Evolutionary conservation across 805 yeast species (phyloP), one percentile per base, ranked within the genome.

Genomic region (Candida sphagnicola): DNA sequence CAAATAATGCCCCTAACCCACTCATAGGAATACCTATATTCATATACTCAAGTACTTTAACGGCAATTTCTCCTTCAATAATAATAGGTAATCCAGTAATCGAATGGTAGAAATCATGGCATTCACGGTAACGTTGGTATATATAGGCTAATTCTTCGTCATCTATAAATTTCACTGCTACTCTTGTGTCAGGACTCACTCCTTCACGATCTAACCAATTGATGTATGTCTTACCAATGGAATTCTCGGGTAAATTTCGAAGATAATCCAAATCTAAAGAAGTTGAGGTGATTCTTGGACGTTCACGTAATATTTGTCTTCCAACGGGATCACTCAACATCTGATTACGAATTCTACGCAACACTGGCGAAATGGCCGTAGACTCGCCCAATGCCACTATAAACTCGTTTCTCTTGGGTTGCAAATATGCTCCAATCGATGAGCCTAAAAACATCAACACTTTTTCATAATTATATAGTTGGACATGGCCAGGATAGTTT

Each of bases 61-160:
- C 83, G 0, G 96, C 88, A 38, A 93, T 82, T 56, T 93, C 99
- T n/a, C 99, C 99, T 55, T 93, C 98, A 47, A 93, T 77, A 31
- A 85, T 82, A 34, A 90, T 85, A 0, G 98, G 98, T 36, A 87
- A 70, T 12, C 95, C 91, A 0, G 95, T 84, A 19, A 93, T 72
- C 1, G 98, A 86, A 56, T 93, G 99, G 56, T 89, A 91, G 54
- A 93, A 93, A 56, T 93, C 99, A 54, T 93, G 99, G 56, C 96
- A 90, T 57, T 93, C 98, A 38, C 99, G 76, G 57, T 91, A 93
- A 50, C 99, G 69, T 58, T 88, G 95, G 69, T 81, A 88, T n/a
- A 91, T 83, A 55, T 83, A 93, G 1, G 96, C 96, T 48, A 87
- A 75, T 52, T 88, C 95, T 31, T 86, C 90, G 55, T 93, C 89